phyloP scores from a whole-genome alignment of 1,139 yeast genomes.

The Hansenula sp. region DNA sequence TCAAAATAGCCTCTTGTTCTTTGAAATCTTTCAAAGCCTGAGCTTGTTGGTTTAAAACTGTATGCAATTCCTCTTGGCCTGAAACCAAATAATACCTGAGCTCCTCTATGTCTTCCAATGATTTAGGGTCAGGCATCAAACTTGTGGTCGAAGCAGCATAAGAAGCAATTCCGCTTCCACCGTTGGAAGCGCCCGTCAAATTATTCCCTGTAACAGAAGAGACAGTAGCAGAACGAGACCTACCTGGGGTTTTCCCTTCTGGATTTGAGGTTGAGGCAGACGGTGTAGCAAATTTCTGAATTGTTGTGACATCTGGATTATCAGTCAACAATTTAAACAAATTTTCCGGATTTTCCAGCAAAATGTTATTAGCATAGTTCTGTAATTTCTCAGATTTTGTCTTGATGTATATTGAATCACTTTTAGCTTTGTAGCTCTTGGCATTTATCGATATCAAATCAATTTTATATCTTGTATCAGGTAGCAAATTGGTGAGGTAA shows the following conservation, averaged over 20 bases:
- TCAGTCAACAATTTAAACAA: conserved; percentile 22
- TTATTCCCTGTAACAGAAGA: conserved; percentile 11
- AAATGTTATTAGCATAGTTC: conserved; percentile 9
- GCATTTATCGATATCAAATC: conserved; percentile 52
- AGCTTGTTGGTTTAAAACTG: conserved; percentile 35
- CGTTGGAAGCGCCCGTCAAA: conserved; percentile 2
- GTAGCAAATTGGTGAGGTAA: conserved; percentile 38
- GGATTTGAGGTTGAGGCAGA: conserved; percentile 3
- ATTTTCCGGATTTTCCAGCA: conserved; percentile 22
- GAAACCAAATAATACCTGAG: conserved; percentile 44
- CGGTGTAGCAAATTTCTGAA: conserved; percentile 17
- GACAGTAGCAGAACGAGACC: conserved; percentile 32
- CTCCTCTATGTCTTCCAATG: conserved; percentile 40
- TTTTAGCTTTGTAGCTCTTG: conserved; percentile 41
- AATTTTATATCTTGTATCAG: conserved; percentile 48
- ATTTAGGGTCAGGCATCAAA: conserved; percentile 19
- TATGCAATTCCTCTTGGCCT: conserved; percentile 45
- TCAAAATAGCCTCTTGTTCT: conserved; percentile 35
- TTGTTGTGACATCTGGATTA: conserved; percentile 13
- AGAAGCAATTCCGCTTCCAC: conserved; percentile 5
- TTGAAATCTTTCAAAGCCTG: conserved; percentile 37
- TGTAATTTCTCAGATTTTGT: conserved; percentile 28
- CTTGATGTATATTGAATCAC: conserved; percentile 41
- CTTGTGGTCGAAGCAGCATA: conserved; percentile 10
- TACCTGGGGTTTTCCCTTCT: conserved; percentile 8